A percentile compares a stretch with the other conserved stretches of the same genome.
These are phyloP conservation scores for Gonium pectorale DNA, from an alignment of 139 green algal genomes.

Conservation along the genomic window DNA sequence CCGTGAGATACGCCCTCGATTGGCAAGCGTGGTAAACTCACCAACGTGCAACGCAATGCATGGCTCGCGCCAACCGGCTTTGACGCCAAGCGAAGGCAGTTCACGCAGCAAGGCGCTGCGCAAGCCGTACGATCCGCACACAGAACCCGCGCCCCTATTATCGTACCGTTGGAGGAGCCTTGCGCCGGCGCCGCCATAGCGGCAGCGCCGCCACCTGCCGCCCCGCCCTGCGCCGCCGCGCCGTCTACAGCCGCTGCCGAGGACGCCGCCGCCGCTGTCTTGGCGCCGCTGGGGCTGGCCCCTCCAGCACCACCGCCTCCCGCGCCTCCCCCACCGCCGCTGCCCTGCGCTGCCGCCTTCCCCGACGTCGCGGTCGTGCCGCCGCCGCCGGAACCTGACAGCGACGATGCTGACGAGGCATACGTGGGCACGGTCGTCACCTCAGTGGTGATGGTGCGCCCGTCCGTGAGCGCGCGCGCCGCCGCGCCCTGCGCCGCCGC, in stretches of 20 bases:
- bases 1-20: too few relatives aligned
- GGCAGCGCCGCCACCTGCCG: background rate
- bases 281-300: too few relatives aligned
- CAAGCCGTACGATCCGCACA: too few relatives aligned
- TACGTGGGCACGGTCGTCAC: slow-evolving; percentile 25
- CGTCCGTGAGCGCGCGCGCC: slow-evolving; percentile 10
- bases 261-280: background rate
- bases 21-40: too few relatives aligned
- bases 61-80: too few relatives aligned
- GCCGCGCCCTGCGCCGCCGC: background rate
- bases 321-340: background rate
- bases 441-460: slow-evolving; percentile 28
- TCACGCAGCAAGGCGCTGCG: too few relatives aligned
- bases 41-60: too few relatives aligned
- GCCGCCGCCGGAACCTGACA: too few relatives aligned
- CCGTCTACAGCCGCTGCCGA: background rate
- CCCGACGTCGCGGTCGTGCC: slow-evolving; percentile 31
- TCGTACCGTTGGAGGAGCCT: slow-evolving; percentile 20
- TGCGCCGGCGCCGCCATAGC: background rate
- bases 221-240: background rate
- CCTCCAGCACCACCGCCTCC: background rate
- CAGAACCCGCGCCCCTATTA: too few relatives aligned
- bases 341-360: background rate
- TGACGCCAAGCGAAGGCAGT: too few relatives aligned
- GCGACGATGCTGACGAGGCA: background rate